Base-by-base conservation (phyloP, 2,329 filamentous ascomycete species). In the Sporothrix pseudoabietina region DNA sequence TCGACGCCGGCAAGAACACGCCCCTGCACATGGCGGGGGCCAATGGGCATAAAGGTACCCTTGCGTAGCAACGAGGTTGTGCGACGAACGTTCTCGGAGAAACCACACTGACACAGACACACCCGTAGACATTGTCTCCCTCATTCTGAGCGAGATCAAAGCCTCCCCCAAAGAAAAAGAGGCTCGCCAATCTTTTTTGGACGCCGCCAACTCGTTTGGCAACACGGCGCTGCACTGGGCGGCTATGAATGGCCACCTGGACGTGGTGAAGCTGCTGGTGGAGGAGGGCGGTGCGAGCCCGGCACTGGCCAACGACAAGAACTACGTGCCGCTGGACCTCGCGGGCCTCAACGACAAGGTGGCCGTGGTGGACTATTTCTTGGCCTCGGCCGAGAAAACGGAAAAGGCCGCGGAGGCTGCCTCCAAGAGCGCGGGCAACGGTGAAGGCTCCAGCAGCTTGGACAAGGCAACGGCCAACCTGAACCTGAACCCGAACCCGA, bases 211-310 rank as follows among this genome's bases (percentile, higher is more conserved):
- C 79, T 85, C 89, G 75, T 91, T 92, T 63, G 94, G 94, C 61
- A 98, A 98, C 83, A 98, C 95, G 0, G 89, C 94, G 0, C 85
- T 99, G 73, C 96, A 99, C 83, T 98, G 94, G 94, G 95, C 95
- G 0, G 92, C 94, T 0, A 84, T 98, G 72, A 96, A 97, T 72
- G 94, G 94, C 1, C 94, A 98, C 78, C 84, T 98, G 3, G 88
- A 91, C 6, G 88, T 90, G 3, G 93, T 97, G 7, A 92, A 94
- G 83, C 83, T 90, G 0, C 86, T 99, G 14, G 85, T 97, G 1
- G 89, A 90, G 61, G 85, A 89, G 2, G 94, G 93, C 2, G 94
- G 94, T 1, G 94, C 94, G 0, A 91, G 94, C 74, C 90, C 94
- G 4, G 90, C 90, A 12, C 84, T 94, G 44, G 90, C 90, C 79